Evolutionary conservation across 129 eudicot species (phyloP), one percentile per base, ranked within the genome.

Genomic region (Oenanthe sinensis): DNA sequence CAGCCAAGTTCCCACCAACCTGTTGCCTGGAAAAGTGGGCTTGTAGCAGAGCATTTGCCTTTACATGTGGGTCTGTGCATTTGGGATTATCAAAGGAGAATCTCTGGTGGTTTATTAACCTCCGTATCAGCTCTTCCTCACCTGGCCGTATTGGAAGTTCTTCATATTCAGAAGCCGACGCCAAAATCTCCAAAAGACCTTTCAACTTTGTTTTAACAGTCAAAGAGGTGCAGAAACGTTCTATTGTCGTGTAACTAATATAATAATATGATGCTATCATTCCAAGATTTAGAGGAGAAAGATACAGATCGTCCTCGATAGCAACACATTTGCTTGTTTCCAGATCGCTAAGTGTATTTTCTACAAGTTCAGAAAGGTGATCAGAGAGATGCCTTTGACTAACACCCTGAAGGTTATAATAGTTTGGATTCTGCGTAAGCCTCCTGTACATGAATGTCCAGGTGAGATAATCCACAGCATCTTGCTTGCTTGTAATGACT

Each of bases 401-500:
- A n/a, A 90, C 96, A 44, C 96, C 97, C 82, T 91, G 98, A 52
- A 94, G 97, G 81, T 91, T 91, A 76, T 93, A 91, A 85, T 91
- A 93, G 75, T 93, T 93, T 4, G 97, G 98, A 76, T 93, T 91
- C 81, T 88, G 98, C 19, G 98, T 86, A 22, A 93, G 96, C 80
- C 98, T 93, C 71, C 98, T 81, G 71, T 93, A 91, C 92, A 93
- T 87, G 74, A 93, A 93, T 11, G 98, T 91, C 97, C 98, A 93
- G 3, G 98, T 93, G 3, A 93, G 86, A 78, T 93, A 93, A 73
- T 93, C 97, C 82, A 93, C 98, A 5, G 96, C 97, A 65, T 91
- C 98, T 83, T 93, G 98, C 87, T 93, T 91, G 82, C 79, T 89
- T 37, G 89, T 85, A 43, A 94, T 85, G 46, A 94, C 92, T 69